Evolutionary conservation across 208 protist species (phyloP).

Genomic region (Leishmania braziliensis): DNA sequence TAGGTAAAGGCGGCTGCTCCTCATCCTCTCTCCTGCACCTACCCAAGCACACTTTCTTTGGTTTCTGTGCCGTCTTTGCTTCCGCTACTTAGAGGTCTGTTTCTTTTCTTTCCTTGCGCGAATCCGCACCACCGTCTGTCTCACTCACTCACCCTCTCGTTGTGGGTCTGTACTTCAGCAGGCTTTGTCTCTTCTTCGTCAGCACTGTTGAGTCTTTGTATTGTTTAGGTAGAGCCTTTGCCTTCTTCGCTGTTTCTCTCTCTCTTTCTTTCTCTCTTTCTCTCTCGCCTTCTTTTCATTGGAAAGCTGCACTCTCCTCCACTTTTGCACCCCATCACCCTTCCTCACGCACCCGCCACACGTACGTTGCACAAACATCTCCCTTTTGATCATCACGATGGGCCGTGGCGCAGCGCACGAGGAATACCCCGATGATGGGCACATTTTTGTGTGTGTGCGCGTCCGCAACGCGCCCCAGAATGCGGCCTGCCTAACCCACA

Average conservation of each 20-base stretch:
- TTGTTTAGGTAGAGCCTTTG: neutral
- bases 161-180: neutral
- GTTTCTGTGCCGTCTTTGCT: too few species aligned
- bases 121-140: too few species aligned
- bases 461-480: slow-evolving; percentile 57
- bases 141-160: neutral
- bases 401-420: neutral
- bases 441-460: slow-evolving; percentile 81
- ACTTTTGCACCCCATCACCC: neutral
- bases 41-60: neutral
- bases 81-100: neutral
- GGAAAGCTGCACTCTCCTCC: neutral
- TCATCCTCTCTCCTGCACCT: neutral
- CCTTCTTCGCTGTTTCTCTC: neutral
- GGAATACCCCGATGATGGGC: slow-evolving; percentile 67
- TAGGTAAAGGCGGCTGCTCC: neutral
- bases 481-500: slow-evolving; percentile 24
- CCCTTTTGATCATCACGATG: neutral
- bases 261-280: neutral
- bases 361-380: neutral
- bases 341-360: neutral
- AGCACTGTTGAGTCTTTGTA: neutral
- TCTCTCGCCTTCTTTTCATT: neutral
- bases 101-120: neutral
- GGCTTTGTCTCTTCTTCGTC: neutral